A percentile compares a stretch with the other conserved stretches of the same genome.
Evolutionary conservation across 208 protist species (phyloP).

Genomic region (Trichomonas tenax): DNA sequence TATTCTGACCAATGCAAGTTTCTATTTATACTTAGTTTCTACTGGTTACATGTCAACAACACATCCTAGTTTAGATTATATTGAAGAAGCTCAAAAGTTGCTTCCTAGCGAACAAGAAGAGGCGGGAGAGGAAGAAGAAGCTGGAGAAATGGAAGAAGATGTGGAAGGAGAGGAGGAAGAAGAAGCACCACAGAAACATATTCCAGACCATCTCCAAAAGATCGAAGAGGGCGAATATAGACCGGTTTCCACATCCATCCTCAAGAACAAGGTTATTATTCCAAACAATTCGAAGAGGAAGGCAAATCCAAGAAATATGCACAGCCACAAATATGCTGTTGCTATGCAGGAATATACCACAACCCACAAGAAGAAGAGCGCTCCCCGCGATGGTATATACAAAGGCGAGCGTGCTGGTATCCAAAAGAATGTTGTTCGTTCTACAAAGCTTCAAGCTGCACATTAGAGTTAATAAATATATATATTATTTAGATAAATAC

Average conservation of each 20-base stretch:
- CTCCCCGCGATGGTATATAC: not conserved
- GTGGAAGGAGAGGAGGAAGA: not conserved
- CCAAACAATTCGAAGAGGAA: not conserved
- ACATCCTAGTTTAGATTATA: not conserved
- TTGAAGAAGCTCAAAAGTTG: not conserved
- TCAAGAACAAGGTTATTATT: not conserved
- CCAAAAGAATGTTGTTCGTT: not conserved
- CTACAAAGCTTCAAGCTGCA: not conserved
- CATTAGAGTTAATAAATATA: not conserved
- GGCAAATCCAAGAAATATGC: not conserved
- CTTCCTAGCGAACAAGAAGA: not conserved
- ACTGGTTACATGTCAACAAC: not conserved
- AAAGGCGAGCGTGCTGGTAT: not conserved
- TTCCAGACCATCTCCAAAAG: not conserved
- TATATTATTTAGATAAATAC: not conserved
- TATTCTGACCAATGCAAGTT: not conserved
- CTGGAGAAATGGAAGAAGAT: not conserved
- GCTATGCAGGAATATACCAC: not conserved
- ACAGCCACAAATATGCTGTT: not conserved
- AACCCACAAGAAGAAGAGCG: not conserved
- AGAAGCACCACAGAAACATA: not conserved
- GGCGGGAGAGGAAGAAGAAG: not conserved
- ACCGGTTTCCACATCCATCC: not conserved
- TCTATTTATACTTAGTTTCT: not conserved
- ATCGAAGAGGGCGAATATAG: not conserved